These are phyloP conservation scores for Rosa hybrid DNA, from an alignment of 331 rosid species.

Conservation along the genomic window DNA sequence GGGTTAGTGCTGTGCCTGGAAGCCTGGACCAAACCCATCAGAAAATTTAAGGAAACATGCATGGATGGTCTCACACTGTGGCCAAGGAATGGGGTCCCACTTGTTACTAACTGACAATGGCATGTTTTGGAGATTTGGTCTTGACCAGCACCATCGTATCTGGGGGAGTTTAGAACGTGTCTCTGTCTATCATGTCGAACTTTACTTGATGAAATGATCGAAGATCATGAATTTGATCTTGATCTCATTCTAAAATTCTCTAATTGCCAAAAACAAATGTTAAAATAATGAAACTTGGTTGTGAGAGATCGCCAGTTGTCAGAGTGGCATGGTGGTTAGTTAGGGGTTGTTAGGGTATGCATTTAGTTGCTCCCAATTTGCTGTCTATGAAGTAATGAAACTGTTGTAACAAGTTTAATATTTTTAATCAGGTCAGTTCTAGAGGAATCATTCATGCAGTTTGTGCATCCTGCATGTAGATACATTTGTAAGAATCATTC, in stretches of 20 bases:
- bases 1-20: conserved; percentile 19
- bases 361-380: background rate
- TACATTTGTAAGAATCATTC: background rate
- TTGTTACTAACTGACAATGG: conserved; percentile 19
- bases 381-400: background rate
- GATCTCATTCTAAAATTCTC: background rate
- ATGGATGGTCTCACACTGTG: conserved; percentile 29
- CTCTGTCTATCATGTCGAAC: conserved; percentile 1
- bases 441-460: background rate
- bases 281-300: background rate
- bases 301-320: background rate
- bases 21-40: conserved; percentile 21
- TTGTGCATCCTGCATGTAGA: background rate
- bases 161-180: conserved; percentile 12
- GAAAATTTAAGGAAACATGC: conserved; percentile 41
- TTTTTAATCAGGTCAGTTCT: background rate
- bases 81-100: conserved; percentile 31
- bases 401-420: background rate
- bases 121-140: conserved; percentile 1
- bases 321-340: background rate
- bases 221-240: background rate
- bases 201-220: background rate
- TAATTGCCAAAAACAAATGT: background rate
- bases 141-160: background rate
- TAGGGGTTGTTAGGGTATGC: background rate